Evolutionary conservation across 2,329 filamentous ascomycete species (phyloP).

Genomic region (Pseudocercospora fuligena): DNA sequence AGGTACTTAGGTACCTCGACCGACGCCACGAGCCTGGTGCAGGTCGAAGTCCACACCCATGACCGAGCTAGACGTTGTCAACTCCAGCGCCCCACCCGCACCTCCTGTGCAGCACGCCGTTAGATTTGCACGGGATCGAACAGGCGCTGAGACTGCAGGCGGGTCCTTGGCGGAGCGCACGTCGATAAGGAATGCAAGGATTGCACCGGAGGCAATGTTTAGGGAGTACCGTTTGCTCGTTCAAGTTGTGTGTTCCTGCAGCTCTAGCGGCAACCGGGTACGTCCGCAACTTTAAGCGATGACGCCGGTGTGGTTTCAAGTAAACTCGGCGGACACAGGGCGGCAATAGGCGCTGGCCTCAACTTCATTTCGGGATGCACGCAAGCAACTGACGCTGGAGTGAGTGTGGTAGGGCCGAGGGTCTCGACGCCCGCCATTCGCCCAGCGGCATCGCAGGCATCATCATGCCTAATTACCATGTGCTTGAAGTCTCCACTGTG

Average conservation of each 20-base stretch:
- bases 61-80: neutral
- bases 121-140: constrained; percentile 20
- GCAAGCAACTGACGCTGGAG: neutral
- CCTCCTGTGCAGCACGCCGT: constrained; percentile 24
- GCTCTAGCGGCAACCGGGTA: neutral
- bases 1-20: constrained; percentile 27
- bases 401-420: neutral
- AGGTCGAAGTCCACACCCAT: neutral
- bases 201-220: neutral
- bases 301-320: constrained; percentile 6
- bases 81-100: constrained; percentile 16
- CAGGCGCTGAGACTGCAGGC: constrained; percentile 20
- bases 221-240: neutral
- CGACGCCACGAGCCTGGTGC: constrained; percentile 24
- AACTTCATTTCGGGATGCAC: constrained; percentile 8
- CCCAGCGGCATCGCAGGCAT: neutral
- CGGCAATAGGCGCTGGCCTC: constrained; percentile 3
- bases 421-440: constrained; percentile 9
- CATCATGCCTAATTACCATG: constrained; percentile 14
- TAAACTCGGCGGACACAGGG: constrained; percentile 4
- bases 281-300: neutral
- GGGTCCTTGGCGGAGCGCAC: constrained; percentile 14
- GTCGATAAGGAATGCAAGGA: constrained; percentile 23
- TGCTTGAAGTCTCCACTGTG: constrained; percentile 17
- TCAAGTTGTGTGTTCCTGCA: neutral